Conservation (phyloP, 1,139 yeast species). For the Kluyveromyces sp. region DNA sequence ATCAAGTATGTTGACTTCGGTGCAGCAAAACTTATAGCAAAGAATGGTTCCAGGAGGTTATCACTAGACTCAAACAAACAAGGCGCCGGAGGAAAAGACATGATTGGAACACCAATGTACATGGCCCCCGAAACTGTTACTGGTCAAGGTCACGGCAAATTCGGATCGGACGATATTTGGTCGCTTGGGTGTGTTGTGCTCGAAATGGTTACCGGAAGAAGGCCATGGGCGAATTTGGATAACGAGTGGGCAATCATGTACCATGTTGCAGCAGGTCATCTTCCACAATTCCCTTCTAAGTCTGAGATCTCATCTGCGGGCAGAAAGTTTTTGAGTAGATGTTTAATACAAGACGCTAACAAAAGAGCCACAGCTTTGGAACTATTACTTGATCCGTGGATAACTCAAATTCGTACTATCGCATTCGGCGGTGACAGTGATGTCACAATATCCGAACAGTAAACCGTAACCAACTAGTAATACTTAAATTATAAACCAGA, state of each 20-base stretch:
- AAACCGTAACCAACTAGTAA: not conserved
- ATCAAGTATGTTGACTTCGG: slow-evolving; percentile 96
- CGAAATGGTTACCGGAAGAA: slow-evolving; percentile 76
- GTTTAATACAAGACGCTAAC: slow-evolving; percentile 77
- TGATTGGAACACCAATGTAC: slow-evolving; percentile 98
- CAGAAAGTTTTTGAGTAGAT: slow-evolving; percentile 57
- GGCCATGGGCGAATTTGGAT: slow-evolving; percentile 88
- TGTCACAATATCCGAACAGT: not conserved
- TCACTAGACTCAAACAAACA: not conserved
- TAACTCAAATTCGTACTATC: slow-evolving; percentile 58
- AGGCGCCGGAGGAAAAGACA: slow-evolving; percentile 25
- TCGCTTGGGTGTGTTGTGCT: slow-evolving; percentile 74
- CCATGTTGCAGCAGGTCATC: slow-evolving; percentile 92
- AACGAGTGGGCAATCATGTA: slow-evolving; percentile 99
- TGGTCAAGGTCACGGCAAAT: slow-evolving; percentile 66
- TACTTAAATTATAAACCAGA: too few relatives aligned
- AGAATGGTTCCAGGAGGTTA: slow-evolving; percentile 31
- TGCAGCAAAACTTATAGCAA: slow-evolving; percentile 89
- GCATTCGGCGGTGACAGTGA: slow-evolving; percentile 47
- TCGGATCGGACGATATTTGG: slow-evolving; percentile 71
- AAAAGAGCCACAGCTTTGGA: slow-evolving; percentile 80
- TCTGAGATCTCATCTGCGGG: slow-evolving; percentile 78
- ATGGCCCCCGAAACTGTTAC: slow-evolving; percentile 97
- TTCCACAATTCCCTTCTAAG: slow-evolving; percentile 73
- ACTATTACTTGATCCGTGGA: slow-evolving; percentile 86